Percentiles rank a stretch among this genome's conserved stretches.
Conservation (phyloP, 192 early-diverging fungal genomes). For the Phycomyces blakesleeanus region DNA sequence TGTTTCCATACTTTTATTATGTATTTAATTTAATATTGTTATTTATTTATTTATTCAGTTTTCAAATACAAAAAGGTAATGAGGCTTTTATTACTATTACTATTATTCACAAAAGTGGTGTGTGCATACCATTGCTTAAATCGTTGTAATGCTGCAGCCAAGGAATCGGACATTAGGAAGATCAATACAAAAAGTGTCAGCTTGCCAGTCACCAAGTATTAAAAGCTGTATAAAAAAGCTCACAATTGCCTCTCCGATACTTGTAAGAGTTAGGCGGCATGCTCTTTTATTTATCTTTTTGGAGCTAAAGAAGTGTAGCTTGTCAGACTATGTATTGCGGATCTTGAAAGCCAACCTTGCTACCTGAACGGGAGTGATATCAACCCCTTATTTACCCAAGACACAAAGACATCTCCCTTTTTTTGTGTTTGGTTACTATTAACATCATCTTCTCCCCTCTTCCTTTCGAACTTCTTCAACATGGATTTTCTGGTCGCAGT, state of each 20-base stretch:
- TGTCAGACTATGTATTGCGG: no score
- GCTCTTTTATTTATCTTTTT: no score
- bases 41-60: no score
- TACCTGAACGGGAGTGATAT: no score
- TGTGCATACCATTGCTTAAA: not conserved
- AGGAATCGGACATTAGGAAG: not conserved
- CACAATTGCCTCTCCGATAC: not conserved
- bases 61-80: no score
- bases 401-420: not conserved
- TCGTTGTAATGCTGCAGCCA: not conserved
- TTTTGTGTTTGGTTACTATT: not conserved
- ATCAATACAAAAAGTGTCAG: not conserved
- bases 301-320: no score
- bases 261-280: no score
- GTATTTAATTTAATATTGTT: no score
- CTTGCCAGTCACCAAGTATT: not conserved
- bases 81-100: not conserved
- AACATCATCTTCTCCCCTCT: not conserved
- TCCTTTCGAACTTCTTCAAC: not conserved
- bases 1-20: not conserved
- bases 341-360: no score
- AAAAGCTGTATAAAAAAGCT: no score
- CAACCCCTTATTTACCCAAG: no score
- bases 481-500: conserved; percentile 45
- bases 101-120: no score